Evolutionary conservation across 2,329 filamentous ascomycete species (phyloP), one percentile per base, ranked within the genome.

Genomic region (Helicocarpus griseus): DNA sequence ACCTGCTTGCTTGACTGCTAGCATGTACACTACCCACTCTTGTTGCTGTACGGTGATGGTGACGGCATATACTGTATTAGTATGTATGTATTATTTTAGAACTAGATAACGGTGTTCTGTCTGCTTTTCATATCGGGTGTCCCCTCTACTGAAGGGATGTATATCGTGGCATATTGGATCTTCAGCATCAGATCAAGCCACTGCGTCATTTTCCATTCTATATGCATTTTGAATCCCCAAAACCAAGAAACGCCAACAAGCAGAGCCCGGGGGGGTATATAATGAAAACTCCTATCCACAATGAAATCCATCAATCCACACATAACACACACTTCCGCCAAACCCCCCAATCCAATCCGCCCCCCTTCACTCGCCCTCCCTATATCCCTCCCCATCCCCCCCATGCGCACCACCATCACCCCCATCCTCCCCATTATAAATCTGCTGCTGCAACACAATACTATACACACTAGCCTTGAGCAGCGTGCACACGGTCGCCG

Each of bases 391-490:
- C 48, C 58, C 58, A 56, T 60, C 56, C 57, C 58, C 63, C 28
- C 65, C 64, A 44, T 65, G 57, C 36, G 56, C 54, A 3, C 54
- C 61, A 19, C 54, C 50, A 14, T 65, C 64, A 29, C 66, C 60
- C 48, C 61, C 63, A 53, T 68, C 65, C 57, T 64, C 65, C 60
- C 69, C 86, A 70, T 84, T 87, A 56, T 85, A 83, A 62, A 95
- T 89, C 78, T 97, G 88, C 78, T 97, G 91, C 78, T 98, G 91
- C 74, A 98, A 70, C 55, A 98, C 90, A 73, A 98, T 98, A 66
- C 87, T 95, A 73, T 98, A 98, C 57, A 98, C 93, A 69, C 91
- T 97, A 17, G 93, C 91, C 75, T 98, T 98, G 65, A 98, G 78
- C 65, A 97, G 72, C 56, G 93, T 98, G 70, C 95, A 97, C 21